These are phyloP conservation scores for Monosporascus sp. DNA, from an alignment of 2,329 filamentous ascomycete genomes.

Conservation along the genomic window DNA sequence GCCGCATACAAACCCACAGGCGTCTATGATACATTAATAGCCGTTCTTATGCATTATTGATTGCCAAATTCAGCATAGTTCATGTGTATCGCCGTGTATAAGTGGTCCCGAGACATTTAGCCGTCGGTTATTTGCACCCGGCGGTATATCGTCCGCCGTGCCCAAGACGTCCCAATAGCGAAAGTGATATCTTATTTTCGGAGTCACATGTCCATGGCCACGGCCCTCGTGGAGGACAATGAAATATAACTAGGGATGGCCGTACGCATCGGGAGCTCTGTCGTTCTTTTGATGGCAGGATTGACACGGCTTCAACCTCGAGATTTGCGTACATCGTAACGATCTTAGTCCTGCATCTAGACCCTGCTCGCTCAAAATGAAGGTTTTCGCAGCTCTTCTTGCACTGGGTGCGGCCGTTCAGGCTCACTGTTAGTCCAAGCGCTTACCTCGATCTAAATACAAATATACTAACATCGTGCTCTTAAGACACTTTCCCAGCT, in stretches of 20 bases:
- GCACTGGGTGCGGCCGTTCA: slow-evolving; percentile 24
- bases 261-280: neutral
- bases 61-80: too few species aligned
- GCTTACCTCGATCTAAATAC: neutral
- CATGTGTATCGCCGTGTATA: neutral
- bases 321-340: neutral
- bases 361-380: slow-evolving; percentile 12
- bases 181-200: neutral
- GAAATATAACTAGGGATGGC: neutral
- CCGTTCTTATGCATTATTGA: too few species aligned
- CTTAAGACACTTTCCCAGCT: slow-evolving; percentile 36
- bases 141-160: neutral
- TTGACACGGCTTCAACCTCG: neutral
- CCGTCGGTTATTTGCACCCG: neutral
- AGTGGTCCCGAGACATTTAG: neutral
- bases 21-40: too few species aligned
- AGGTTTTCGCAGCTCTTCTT: slow-evolving; percentile 18
- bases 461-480: slow-evolving; percentile 1
- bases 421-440: slow-evolving; percentile 33
- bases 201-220: neutral
- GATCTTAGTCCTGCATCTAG: neutral
- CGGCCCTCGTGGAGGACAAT: neutral
- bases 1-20: too few species aligned
- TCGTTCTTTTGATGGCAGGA: neutral
- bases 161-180: neutral